Percentiles rank a stretch among this genome's conserved stretches.
Conservation (phyloP, 2,329 filamentous ascomycete genomes). For the Teratosphaeria destructans region DNA sequence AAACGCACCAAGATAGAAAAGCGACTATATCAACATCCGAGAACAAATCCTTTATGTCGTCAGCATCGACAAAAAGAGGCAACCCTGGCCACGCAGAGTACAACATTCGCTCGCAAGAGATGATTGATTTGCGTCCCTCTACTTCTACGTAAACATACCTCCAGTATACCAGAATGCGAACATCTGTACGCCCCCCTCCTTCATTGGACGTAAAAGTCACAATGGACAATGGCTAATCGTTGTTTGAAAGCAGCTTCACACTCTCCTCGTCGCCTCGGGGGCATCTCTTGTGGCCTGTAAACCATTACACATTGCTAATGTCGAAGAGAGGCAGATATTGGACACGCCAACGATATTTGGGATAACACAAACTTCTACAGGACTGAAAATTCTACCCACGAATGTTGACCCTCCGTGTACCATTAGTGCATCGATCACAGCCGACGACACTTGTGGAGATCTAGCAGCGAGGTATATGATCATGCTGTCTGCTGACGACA, state of each 20-base stretch:
- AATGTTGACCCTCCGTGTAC: background rate
- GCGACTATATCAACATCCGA: background rate
- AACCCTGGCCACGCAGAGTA: background rate
- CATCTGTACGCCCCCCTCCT: background rate
- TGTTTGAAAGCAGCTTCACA: background rate
- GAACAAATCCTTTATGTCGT: background rate
- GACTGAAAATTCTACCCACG: background rate
- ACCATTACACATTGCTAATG: background rate
- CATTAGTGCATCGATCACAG: background rate
- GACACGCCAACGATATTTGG: background rate
- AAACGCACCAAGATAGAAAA: background rate
- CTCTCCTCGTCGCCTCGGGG: background rate
- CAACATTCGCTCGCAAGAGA: background rate
- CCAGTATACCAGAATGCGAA: background rate
- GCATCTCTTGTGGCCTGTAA: background rate
- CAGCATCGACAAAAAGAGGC: background rate
- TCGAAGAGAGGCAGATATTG: background rate
- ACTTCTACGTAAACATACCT: background rate
- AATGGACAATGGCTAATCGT: background rate
- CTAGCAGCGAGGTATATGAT: background rate
- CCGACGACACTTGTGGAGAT: background rate
- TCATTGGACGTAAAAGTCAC: background rate
- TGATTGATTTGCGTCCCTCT: background rate
- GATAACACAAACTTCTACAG: background rate
- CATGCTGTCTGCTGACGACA: background rate